Percentiles rank a stretch among this genome's conserved stretches.
These are phyloP conservation scores for Graphilbum sp. DNA, from an alignment of 2,329 filamentous ascomycete species.

Conservation along the genomic window DNA sequence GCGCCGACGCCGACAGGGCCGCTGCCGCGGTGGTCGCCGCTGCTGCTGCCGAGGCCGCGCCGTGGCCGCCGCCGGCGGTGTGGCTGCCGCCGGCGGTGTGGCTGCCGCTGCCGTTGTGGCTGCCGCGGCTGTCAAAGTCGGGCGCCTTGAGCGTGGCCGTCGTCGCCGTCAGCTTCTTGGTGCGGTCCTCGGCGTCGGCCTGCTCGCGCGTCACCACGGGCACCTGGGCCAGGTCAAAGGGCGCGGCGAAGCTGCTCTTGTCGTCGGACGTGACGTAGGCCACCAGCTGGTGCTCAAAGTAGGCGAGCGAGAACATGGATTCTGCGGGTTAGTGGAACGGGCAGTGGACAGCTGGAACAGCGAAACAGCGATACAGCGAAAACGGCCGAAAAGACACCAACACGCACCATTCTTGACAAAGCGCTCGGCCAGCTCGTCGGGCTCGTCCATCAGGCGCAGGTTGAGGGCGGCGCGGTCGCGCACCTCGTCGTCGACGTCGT, in stretches of 20 bases:
- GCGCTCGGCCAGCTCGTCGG: conserved; percentile 67
- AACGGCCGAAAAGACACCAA: conserved; percentile 6
- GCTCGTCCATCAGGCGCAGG: conserved; percentile 78
- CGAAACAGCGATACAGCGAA: too few relatives aligned
- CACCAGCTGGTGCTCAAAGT: conserved; percentile 92
- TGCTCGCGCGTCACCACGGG: conserved; percentile 92
- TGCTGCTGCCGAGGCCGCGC: conserved; percentile 46
- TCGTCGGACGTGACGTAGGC: conserved; percentile 93
- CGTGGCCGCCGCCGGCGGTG: conserved; percentile 49
- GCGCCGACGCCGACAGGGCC: conserved; percentile 46
- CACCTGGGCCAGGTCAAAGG: conserved; percentile 84
- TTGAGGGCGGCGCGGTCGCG: conserved; percentile 89
- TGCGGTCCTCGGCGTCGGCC: conserved; percentile 87
- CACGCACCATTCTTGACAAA: conserved; percentile 82
- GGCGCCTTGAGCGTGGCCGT: conserved; percentile 90
- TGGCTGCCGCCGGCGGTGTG: conserved; percentile 29
- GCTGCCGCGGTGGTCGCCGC: conserved; percentile 51
- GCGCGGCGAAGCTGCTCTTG: conserved; percentile 63
- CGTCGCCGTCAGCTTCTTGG: conserved; percentile 88
- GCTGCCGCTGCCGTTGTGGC: conserved; percentile 54
- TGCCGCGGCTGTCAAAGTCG: conserved; percentile 37
- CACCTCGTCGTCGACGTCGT: conserved; percentile 96
- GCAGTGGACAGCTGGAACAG: too few relatives aligned
- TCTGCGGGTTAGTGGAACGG: conserved; percentile 41
- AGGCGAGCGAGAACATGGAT: conserved; percentile 85